A percentile compares a stretch with the other conserved stretches of the same genome.
Evolutionary conservation across 2,329 filamentous ascomycete genomes (phyloP).

Genomic region (Lecanoromycetidae sp.): DNA sequence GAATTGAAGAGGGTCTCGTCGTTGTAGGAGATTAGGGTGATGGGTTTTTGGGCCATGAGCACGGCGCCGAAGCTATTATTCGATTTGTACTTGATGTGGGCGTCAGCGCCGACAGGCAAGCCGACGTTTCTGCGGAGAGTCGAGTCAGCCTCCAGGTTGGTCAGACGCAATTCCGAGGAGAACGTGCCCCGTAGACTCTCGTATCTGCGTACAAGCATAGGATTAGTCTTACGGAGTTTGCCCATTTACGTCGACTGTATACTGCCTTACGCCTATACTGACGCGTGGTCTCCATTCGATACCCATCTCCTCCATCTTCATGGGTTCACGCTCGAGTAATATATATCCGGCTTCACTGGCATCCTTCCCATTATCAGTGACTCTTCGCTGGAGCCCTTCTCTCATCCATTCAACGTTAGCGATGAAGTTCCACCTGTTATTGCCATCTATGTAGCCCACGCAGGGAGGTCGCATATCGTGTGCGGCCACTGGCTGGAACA

Average conservation of each 20-base stretch:
- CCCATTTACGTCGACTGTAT: conserved; percentile 3
- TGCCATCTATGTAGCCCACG: conserved; percentile 12
- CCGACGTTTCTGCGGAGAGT: background rate
- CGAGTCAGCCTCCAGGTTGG: background rate
- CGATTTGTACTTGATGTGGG: conserved; percentile 1
- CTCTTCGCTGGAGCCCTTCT: background rate
- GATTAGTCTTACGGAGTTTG: conserved; percentile 8
- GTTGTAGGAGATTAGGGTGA: conserved; percentile 12
- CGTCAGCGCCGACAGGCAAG: conserved; percentile 7
- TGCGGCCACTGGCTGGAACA: conserved; percentile 11
- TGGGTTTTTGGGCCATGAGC: conserved; percentile 12
- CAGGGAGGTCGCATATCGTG: conserved; percentile 12
- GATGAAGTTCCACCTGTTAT: conserved; percentile 9
- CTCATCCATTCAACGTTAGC: conserved; percentile 2
- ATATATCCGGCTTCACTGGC: background rate
- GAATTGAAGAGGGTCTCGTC: conserved; percentile 12
- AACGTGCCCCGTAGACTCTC: background rate
- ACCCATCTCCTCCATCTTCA: conserved; percentile 3
- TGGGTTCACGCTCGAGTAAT: background rate
- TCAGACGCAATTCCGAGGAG: background rate
- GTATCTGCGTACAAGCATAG: background rate
- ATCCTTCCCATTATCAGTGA: background rate
- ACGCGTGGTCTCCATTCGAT: conserved; percentile 12
- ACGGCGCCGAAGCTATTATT: conserved; percentile 12
- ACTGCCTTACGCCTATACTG: conserved; percentile 3